Evolutionary conservation across 176 grass and related monocot species (phyloP), one percentile per base, ranked within the genome.

Genomic region (Oryza meyeriana): DNA sequence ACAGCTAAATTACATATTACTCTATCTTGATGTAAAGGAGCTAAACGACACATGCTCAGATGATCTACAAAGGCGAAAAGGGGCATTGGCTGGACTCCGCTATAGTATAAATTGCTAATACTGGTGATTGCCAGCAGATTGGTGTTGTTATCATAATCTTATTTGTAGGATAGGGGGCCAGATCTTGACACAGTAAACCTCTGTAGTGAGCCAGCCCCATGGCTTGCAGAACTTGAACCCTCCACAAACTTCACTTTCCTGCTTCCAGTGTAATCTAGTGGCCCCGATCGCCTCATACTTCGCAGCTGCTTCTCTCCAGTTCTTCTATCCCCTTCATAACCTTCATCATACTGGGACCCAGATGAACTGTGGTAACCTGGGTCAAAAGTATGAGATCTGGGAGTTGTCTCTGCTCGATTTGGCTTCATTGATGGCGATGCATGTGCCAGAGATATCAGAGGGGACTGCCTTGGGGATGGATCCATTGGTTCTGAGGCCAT

Each of bases 391-490:
- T 92, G 86, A 20, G 87, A 83, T 64, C 85, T 87, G 40, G 92
- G 92, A 31, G 88, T 92, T 4, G 48, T 71, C 32, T 95, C 92
- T 5, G 79, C 62, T 63, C 88, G 81, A 61, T 85, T 76, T 22
- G 71, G 82, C 87, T 89, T 95, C 12, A 47, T 28, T 18, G 90
- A 79, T 30, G 95, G 90, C 27, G 95, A 98, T 0, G 92, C 84
- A 32, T 98, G 95, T 0, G 87, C 83, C 1, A 98, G 92, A 35
- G 95, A 95, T 12, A 98, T 90, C n/a, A 93, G 79, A 61, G 92
- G 95, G n/a, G 95, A 95, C 66, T 93, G 95, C 75, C 91, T 95
- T 64, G 90, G 92, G 32, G 92, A 98, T 69, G 89, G 95, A 4
- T 77, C 86, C 45, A 66, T 73, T 27, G 79, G 59, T 64, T 98